These are phyloP conservation scores for Penicillium samsonianum DNA, from an alignment of 495 filamentous ascomycete genomes.

Conservation along the genomic window DNA sequence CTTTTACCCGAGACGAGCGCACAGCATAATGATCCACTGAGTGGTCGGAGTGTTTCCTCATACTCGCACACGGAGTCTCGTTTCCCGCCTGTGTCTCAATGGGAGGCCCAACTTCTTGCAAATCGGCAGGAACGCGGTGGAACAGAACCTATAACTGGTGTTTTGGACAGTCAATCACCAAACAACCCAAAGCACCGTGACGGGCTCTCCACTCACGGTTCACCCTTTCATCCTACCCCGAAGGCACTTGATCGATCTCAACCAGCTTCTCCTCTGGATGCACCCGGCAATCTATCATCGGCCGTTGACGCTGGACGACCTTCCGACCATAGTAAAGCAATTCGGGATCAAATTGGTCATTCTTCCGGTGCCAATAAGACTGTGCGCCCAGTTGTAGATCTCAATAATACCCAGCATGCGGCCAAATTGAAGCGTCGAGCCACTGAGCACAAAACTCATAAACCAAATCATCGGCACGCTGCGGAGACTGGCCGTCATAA, in stretches of 20 bases:
- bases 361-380: conserved; percentile 8
- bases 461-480: conserved; percentile 15
- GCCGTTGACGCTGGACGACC: not conserved
- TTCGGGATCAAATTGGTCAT: not conserved
- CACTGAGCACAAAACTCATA: conserved; percentile 18
- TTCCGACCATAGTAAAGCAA: not conserved
- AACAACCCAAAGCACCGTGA: not conserved
- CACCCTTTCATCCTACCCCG: not conserved
- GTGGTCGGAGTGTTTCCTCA: conserved; percentile 15
- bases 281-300: not conserved
- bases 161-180: not conserved
- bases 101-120: conserved; percentile 43
- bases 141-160: not conserved
- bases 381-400: conserved; percentile 4
- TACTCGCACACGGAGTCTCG: conserved; percentile 30
- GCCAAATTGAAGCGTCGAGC: conserved; percentile 22
- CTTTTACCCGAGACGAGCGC: conserved; percentile 24
- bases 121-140: conserved; percentile 17
- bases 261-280: not conserved
- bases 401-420: not conserved
- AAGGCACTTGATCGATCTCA: not conserved
- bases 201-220: not conserved
- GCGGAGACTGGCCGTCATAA: not conserved
- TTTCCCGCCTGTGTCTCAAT: conserved; percentile 49
- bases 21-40: conserved; percentile 8